These are phyloP conservation scores for Citrus sp. DNA, from an alignment of 345 rosid genomes.

Conservation along the genomic window DNA sequence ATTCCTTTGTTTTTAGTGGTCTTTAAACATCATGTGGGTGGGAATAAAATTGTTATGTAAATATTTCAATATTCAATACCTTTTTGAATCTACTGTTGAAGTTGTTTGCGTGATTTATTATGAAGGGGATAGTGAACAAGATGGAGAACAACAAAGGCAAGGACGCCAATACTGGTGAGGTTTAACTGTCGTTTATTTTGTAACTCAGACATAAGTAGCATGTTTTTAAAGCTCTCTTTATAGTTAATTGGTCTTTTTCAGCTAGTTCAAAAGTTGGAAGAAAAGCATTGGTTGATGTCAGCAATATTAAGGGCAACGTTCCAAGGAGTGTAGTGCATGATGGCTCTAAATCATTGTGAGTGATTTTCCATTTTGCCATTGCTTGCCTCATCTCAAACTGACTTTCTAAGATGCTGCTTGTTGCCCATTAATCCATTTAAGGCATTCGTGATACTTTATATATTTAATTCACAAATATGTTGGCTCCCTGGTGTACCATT, in stretches of 20 bases:
- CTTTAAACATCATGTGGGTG: neutral
- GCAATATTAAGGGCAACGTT: conserved; percentile 43
- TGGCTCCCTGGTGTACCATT: neutral
- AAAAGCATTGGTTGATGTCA: conserved; percentile 74
- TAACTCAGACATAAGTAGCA: neutral
- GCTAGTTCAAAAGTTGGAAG: conserved; percentile 46
- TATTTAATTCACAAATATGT: neutral
- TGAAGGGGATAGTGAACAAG: conserved; percentile 36
- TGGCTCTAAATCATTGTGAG: conserved; percentile 62
- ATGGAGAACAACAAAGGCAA: conserved; percentile 40
- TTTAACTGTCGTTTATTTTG: neutral
- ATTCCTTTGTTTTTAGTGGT: neutral
- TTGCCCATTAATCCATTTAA: neutral
- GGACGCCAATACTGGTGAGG: conserved; percentile 37
- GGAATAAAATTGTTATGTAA: neutral
- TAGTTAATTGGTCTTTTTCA: conserved; percentile 22
- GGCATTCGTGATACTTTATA: neutral
- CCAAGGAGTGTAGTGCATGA: conserved; percentile 25
- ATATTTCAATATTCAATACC: neutral
- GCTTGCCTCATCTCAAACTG: neutral
- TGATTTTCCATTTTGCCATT: conserved; percentile 13
- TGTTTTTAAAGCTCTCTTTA: conserved; percentile 1
- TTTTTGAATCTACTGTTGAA: neutral
- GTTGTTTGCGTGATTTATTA: conserved; percentile 13
- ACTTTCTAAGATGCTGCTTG: neutral